Evolutionary conservation across 2,329 filamentous ascomycete genomes (phyloP), one percentile per base, ranked within the genome.

Genomic region (Stachybotrys elegans): DNA sequence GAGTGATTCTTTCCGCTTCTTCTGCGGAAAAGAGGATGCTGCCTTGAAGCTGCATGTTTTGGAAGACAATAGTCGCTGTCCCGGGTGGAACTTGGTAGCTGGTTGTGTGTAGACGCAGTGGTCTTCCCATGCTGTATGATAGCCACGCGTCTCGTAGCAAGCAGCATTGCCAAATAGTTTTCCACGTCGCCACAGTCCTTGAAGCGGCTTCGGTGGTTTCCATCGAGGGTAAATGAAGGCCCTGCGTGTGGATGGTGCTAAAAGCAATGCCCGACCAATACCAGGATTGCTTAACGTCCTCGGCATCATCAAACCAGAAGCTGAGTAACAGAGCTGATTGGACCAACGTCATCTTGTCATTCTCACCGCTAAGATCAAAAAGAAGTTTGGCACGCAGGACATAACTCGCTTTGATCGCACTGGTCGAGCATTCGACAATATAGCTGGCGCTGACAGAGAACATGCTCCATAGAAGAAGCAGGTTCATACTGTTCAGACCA

Each of bases 391-490:
- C 25, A 29, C 25, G 25, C 25, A n/a, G n/a, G 25, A 29, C 25
- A n/a, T 29, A 29, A 9, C 9, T 9, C 25, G 25, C 25, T 29
- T 29, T 29, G 9, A n/a, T 29, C 25, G 9, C 25, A n/a, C 9
- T 9, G 9, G 9, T 29, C 25, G 25, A 29, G n/a, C 25, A 29
- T 29, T 29, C 25, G 25, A n/a, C 9, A 9, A 29, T n/a, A n/a
- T 29, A 29, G 25, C 9, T 9, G 9, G 25, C 9, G 25, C 25
- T 29, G n/a, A 29, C 57, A 7, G 60, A 38, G 22, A 61, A 58
- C 53, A 64, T 57, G 47, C 57, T 58, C 60, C 57, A 60, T 0
- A 55, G 35, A 7, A 60, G 40, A 6, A 58, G 23, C 1, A 58
- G 45, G 22, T 49, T 55, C 1, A 52, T 17, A 7, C 27, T 36